phyloP scores from a whole-genome alignment of 495 filamentous ascomycete genomes.

The Aspergillus avenaceus region DNA sequence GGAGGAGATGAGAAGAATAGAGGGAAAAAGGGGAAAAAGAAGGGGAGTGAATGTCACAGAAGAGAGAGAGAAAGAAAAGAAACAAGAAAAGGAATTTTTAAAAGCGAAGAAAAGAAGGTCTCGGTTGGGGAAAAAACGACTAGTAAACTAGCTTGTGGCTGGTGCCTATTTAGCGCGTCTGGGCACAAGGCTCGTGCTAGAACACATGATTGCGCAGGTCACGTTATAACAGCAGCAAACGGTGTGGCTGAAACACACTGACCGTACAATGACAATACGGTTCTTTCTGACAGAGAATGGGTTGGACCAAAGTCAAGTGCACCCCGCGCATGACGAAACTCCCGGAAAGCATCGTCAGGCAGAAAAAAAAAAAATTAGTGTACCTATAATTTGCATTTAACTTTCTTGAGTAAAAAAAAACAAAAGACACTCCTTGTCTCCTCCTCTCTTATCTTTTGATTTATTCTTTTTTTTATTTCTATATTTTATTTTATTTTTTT shows the following conservation, averaged over 20 bases:
- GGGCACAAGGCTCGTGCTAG: not conserved
- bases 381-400: not conserved
- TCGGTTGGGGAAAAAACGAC: not conserved
- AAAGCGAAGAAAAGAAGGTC: not conserved
- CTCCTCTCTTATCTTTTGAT: not conserved
- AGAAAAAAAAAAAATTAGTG: conserved; percentile 18
- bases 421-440: not conserved
- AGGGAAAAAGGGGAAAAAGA: not conserved
- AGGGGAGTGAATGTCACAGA: not conserved
- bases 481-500: not conserved
- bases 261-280: not conserved
- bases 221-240: too few species aligned
- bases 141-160: not conserved
- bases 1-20: not conserved
- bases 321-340: conserved; percentile 23
- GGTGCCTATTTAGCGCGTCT: not conserved
- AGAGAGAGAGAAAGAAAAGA: not conserved
- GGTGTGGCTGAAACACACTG: not conserved
- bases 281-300: too few species aligned
- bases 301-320: not conserved
- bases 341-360: conserved; percentile 15
- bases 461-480: not conserved
- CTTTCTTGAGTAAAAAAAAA: too few species aligned
- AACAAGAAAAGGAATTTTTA: not conserved
- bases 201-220: not conserved